Base-by-base conservation (phyloP, 2,329 filamentous ascomycete genomes). In the Claviceps humidiphila region DNA sequence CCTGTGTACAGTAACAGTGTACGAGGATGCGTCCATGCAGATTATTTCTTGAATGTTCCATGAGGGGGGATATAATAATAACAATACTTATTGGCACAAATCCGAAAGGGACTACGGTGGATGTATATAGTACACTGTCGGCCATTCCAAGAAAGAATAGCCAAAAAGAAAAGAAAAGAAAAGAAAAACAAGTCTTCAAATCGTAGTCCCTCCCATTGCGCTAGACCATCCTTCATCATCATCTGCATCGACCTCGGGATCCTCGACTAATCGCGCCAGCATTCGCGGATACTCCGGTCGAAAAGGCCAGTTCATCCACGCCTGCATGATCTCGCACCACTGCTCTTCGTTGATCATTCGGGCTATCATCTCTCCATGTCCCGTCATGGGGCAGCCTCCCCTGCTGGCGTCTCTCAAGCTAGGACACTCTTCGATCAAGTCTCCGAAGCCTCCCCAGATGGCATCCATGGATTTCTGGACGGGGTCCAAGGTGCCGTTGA, bases 221-320 rank as follows among this genome's bases (percentile, higher is more conserved):
- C 50, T 44, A 11, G 56, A 54, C 50, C 58, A 62, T 9, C 20
- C 26, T 2, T 64, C 63, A 2, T 67, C 66, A 0, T 63, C 60
- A 0, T 60, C 62, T 0, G 40, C 57, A 2, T 61, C 57, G 6
- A 3, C 39, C 1, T 60, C 58, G 3, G 34, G 37, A 5, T 66
- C 66, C 7, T 69, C 66, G n/a, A 61, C 54, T 53, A 66, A 56
- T 26, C 74, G 67, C 5, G 66, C 66, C n/a, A 80, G 64, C 50
- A 81, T 64, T 54, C 77, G 68, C 5, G 63, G 45, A 55, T 75
- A 76, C 2, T 61, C 58, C 1, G 80, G 81, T 2, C 67, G 65
- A 57, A 85, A 86, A 0, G 82, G 82, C 84, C 84, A 88, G 49
- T 74, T 68, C 64, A 79, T 71, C 73, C 80, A 87, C 0, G 75